Evolutionary conservation across 2,329 filamentous ascomycete genomes (phyloP), one percentile per base, ranked within the genome.

Genomic region (Clonostachys sp.): DNA sequence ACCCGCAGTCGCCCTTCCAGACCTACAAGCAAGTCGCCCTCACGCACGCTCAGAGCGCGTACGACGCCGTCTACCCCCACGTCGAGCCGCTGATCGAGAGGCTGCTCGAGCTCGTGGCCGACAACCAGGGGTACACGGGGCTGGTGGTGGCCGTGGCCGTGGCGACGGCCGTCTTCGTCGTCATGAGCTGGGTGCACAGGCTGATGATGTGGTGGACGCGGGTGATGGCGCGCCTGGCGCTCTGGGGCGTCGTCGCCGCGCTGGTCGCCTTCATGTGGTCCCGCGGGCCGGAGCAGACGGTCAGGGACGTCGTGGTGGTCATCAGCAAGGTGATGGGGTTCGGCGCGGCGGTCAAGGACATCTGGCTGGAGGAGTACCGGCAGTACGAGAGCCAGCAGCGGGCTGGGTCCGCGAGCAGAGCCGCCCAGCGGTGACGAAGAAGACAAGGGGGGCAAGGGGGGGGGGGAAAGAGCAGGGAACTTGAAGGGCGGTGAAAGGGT

Each of bases 121-220:
- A 62, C 18, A 63, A 68, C 58, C 61, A 66, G 54, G 61, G 61
- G 41, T 50, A 61, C 41, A 55, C 62, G 49, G 60, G 61, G 45
- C 48, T 63, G 45, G 49, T 66, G 44, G 55, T 65, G 12, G 61
- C 65, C 42, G 57, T 66, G 35, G 55, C 63, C 30, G 51, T 66
- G 13, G 51, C 68, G 47, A 66, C 85, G 41, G 55, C 83, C 33
- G 67, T 83, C 47, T 65, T 92, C 45, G 73, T 90, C 60, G 62
- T 91, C 48, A 72, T 94, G 53, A 78, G 84, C 61, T 86, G 87
- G 70, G 71, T 90, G 16, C 82, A 84, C 51, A 80, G 89, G 50
- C 69, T 89, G 17, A 74, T 95, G 49, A 71, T 90, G 60, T 95
- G 84, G 71, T 90, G 89, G 82, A 80, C 90, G 45, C 72, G 78